Percentiles rank a stretch among this genome's conserved stretches.
phyloP scores from a whole-genome alignment of 495 filamentous ascomycete species.

The Tuber aestivum region DNA sequence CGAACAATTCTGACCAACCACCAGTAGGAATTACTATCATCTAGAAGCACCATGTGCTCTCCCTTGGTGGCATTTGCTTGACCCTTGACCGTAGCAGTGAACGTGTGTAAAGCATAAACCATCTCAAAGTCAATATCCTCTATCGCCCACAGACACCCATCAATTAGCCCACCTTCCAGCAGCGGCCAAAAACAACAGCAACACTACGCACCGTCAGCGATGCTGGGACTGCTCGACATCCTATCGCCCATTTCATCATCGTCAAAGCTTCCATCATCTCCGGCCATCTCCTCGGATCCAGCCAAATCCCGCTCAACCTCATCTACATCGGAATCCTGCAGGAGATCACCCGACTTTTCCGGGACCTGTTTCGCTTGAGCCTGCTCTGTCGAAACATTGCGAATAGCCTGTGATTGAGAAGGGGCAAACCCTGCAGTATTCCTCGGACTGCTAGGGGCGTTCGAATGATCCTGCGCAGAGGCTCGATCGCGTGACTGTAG shows the following conservation, averaged over 20 bases:
- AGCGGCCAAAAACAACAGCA: constrained; percentile 56
- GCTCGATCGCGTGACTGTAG: constrained; percentile 77
- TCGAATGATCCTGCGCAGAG: constrained; percentile 68
- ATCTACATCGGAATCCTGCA: constrained; percentile 51
- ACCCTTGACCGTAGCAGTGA: constrained; percentile 94
- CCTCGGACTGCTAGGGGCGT: constrained; percentile 49
- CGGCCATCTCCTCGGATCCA: constrained; percentile 55
- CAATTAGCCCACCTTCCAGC: constrained; percentile 65
- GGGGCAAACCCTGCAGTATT: constrained; percentile 51
- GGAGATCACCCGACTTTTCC: constrained; percentile 48
- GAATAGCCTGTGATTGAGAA: constrained; percentile 77
- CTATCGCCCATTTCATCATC: constrained; percentile 92
- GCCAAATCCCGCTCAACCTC: constrained; percentile 41
- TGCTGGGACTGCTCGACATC: constrained; percentile 95
- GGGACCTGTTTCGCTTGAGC: constrained; percentile 57
- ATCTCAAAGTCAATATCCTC: constrained; percentile 99
- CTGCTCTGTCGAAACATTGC: constrained; percentile 68
- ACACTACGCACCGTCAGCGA: constrained; percentile 90
- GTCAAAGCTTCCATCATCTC: constrained; percentile 62
- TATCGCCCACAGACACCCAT: constrained; percentile 56
- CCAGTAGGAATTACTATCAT: constrained; percentile 99
- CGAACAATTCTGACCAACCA: constrained; percentile 97
- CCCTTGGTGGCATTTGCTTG: constrained; percentile 98
- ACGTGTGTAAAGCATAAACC: constrained; percentile 96
- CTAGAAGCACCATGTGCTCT: constrained; percentile 99